Conservation (phyloP, 257 asterid genomes). For the Linaria vulgaris region DNA sequence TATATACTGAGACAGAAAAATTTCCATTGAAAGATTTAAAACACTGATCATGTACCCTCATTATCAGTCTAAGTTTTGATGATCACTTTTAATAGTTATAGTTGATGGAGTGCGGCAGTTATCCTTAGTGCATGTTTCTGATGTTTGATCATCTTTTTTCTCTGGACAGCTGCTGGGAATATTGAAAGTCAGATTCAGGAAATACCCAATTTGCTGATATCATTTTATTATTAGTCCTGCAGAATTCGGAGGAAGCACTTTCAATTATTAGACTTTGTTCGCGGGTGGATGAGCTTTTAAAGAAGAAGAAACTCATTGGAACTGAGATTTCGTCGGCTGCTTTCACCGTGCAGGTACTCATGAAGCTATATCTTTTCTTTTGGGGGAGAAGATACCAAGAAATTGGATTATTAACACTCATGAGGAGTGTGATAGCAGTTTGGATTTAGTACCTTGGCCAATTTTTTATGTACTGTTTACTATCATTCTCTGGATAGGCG, state of each 20-base stretch:
- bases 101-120: background rate
- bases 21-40: background rate
- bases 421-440: background rate
- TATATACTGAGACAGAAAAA: background rate
- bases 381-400: background rate
- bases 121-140: constrained; percentile 8
- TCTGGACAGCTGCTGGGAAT: constrained; percentile 18
- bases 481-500: constrained; percentile 1
- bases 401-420: constrained; percentile 1
- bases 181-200: constrained; percentile 14
- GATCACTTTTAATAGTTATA: constrained; percentile 13
- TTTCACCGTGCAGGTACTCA: constrained; percentile 56
- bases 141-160: constrained; percentile 17
- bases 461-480: background rate
- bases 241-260: constrained; percentile 66
- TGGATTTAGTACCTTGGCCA: background rate
- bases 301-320: constrained; percentile 50
- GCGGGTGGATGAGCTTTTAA: constrained; percentile 63
- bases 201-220: constrained; percentile 21
- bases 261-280: constrained; percentile 59
- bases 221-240: constrained; percentile 29
- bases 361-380: background rate
- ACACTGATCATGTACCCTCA: constrained; percentile 10
- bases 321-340: constrained; percentile 40
- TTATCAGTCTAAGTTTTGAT: background rate